Evolutionary conservation across 768 basidiomycete genomes (phyloP), one percentile per base, ranked within the genome.

Genomic region (Phanerodontia chrysosporium): DNA sequence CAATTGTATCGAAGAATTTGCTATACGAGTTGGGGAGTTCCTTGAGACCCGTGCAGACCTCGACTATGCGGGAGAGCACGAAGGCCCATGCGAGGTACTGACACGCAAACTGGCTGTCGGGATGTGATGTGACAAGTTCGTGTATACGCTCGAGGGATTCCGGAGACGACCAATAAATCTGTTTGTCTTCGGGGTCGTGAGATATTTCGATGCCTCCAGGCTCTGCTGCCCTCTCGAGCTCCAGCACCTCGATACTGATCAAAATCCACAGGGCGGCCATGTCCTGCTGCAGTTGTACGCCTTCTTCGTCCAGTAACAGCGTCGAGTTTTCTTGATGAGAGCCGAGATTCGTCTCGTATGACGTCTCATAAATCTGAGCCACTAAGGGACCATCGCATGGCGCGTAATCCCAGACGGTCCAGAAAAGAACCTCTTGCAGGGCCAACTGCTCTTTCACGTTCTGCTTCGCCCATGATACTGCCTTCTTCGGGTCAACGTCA

Each of bases 41-140:
- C 62, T 80, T 76, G 66, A 77, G 63, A 49, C 80, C 72, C n/a
- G 64, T 56, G 0, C 78, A 81, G 53, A 78, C 76, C 13, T 75
- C 67, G 21, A 76, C 69, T n/a, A 90, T 68, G 30, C 85, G 80
- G 12, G 86, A 86, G 3, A 96, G 80, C 1, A 95, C 82, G 66
- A 86, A 92, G 0, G 93, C 80, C 95, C 95, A 98, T 0, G 86
- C 86, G 6, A 95, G 76, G 64, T 90, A 88, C 3, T 87, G 80
- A 63, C 86, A 85, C 0, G 83, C 78, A 65, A 85, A 85, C 62
- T 90, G 86, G 64, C 83, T 82, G 55, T 83, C 78, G 1, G 79
- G 70, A 52, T 89, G 78, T 1, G 81, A 76, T 3, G 77, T 78
- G 35, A 92, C 82, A 24, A 90, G 72, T 36, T 84, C 77, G 67